Conservation (phyloP, 169 alveolate genomes). For the Eimeria falciformis region DNA sequence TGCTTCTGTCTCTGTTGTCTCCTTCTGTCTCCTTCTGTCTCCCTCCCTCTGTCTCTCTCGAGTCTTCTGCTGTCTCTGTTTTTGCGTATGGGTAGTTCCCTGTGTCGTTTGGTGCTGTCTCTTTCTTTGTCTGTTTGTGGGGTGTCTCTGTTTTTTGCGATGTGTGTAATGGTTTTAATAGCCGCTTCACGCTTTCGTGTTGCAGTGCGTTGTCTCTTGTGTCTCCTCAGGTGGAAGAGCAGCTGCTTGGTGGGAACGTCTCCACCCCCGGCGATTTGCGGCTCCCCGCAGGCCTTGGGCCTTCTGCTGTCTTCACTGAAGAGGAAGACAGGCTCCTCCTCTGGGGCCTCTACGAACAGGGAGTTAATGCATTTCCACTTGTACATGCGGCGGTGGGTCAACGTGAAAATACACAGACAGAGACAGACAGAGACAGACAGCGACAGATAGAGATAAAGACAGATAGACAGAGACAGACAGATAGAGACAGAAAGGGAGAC, state of each 20-base stretch:
- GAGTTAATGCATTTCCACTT: constrained; percentile 51
- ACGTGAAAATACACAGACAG: too few species aligned
- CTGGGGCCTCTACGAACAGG: constrained; percentile 77
- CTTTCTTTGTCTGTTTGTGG: neutral
- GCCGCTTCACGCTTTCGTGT: constrained; percentile 2
- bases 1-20: constrained; percentile 8
- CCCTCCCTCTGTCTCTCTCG: neutral
- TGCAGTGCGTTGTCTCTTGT: neutral
- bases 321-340: constrained; percentile 70
- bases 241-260: constrained; percentile 40
- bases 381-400: constrained; percentile 67
- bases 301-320: constrained; percentile 17
- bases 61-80: neutral
- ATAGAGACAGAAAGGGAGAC: neutral
- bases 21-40: constrained; percentile 21
- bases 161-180: neutral
- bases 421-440: neutral
- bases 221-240: constrained; percentile 68
- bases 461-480: neutral
- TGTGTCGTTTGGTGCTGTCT: neutral
- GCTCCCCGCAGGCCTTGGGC: constrained; percentile 62
- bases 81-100: neutral
- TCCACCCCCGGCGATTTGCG: constrained; percentile 46
- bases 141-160: neutral
- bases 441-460: too few species aligned